Evolutionary conservation across 1,139 yeast species (phyloP), one percentile per base, ranked within the genome.

Genomic region (Saccharomyces hybrid): DNA sequence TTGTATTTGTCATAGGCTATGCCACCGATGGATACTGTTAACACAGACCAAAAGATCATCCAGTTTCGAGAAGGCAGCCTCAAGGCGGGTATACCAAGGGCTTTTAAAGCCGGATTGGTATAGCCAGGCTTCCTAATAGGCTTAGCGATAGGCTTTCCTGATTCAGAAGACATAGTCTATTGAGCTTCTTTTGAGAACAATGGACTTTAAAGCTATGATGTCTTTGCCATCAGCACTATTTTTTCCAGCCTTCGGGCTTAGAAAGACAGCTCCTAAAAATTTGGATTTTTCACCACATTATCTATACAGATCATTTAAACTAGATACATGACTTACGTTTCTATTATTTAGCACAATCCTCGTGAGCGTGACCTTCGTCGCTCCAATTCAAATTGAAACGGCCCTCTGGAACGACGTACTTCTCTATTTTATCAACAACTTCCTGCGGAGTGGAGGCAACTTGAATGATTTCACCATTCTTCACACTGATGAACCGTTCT

Each of bases 61-160:
- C 98, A 91, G 74, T 91, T 93, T 59, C 97, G 77, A 0, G 96
- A 85, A 0, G 99, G 99, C 23, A 95, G 72, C 42, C 86, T 79
- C 34, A 89, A 65, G 27, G 84, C 73, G 3, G 90, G 88, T 50
- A 93, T 79, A 1, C 99, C 99, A 88, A 93, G 81, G 66, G 88
- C 88, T 62, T 82, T 74, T 53, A 93, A 79, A 0, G 97, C 97
- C 2, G 97, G 97, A 67, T 91, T 91, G 14, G 84, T 73, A 77
- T 19, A 29, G 4, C 27, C 44, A 32, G 25, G 28, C 26, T 44
- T 28, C 16, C 26, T 16, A 38, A 16, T 25, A 26, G 32, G 26
- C 49, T 28, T 47, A n/a, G 41, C 34, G 16, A 28, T 23, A 13
- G 25, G 49, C 26, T 19, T 47, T 47, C 19, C 31, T 8, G 41